Percentiles rank a stretch among this genome's conserved stretches.
Evolutionary conservation across 352 stramenopile species (phyloP).

Genomic region (Phytophthora brassicae): DNA sequence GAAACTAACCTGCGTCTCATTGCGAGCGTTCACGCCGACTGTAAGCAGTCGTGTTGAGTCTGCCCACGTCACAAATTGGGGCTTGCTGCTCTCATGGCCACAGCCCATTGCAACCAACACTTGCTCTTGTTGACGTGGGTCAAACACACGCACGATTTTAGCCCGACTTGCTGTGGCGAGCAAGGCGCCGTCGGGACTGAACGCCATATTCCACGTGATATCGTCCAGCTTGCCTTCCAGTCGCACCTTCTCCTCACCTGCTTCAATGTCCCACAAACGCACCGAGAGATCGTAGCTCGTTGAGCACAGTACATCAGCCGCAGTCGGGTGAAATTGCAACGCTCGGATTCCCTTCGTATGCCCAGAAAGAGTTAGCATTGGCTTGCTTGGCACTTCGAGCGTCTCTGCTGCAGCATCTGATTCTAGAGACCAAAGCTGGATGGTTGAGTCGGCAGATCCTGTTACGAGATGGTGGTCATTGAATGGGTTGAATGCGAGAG

Average conservation of each 20-base stretch:
- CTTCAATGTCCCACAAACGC: slow-evolving; percentile 76
- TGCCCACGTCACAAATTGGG: slow-evolving; percentile 72
- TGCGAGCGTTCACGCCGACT: slow-evolving; percentile 55
- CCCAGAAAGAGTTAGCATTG: slow-evolving; percentile 36
- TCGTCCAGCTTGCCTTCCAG: slow-evolving; percentile 68
- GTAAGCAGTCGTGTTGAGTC: slow-evolving; percentile 48
- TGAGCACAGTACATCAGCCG: slow-evolving; percentile 60
- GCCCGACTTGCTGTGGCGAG: slow-evolving; percentile 70
- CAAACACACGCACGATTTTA: slow-evolving; percentile 76
- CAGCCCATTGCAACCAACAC: slow-evolving; percentile 66
- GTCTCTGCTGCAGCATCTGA: slow-evolving; percentile 2
- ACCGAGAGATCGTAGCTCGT: slow-evolving; percentile 60
- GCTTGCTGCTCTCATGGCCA: slow-evolving; percentile 64
- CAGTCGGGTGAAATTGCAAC: slow-evolving; percentile 70
- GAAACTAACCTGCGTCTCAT: slow-evolving; percentile 69
- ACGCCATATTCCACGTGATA: slow-evolving; percentile 71
- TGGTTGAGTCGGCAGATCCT: slow-evolving; percentile 53
- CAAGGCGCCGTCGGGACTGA: slow-evolving; percentile 63
- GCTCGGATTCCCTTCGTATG: slow-evolving; percentile 57
- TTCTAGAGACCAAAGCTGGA: slow-evolving; percentile 64
- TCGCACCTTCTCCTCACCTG: slow-evolving; percentile 44
- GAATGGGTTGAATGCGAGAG: slow-evolving; percentile 70
- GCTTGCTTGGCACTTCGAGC: slow-evolving; percentile 9
- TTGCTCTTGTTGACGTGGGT: slow-evolving; percentile 51
- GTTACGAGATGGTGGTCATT: slow-evolving; percentile 52